A percentile compares a stretch with the other conserved stretches of the same genome.
Evolutionary conservation across 768 basidiomycete genomes (phyloP).

Genomic region (Termitomyces sp.): DNA sequence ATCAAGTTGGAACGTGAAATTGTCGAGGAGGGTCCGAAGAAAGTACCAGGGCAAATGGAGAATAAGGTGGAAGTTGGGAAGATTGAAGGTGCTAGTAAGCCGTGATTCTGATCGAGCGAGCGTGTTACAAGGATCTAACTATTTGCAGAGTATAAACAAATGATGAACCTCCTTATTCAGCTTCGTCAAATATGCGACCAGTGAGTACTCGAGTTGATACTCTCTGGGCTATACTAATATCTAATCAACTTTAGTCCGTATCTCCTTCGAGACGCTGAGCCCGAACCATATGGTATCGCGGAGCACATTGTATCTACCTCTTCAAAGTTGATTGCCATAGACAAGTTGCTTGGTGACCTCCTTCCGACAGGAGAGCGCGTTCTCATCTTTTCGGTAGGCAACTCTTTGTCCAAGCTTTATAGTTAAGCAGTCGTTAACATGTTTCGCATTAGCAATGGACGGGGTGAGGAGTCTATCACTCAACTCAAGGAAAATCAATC

Average conservation of each 20-base stretch:
- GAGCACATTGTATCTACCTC: constrained; percentile 54
- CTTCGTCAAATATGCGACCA: constrained; percentile 69
- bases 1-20: constrained; percentile 18
- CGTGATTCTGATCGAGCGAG: not conserved
- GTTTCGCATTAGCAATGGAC: constrained; percentile 52
- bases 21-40: constrained; percentile 19
- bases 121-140: not conserved
- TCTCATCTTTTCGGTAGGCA: constrained; percentile 60
- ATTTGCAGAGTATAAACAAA: constrained; percentile 40
- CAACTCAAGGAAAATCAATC: not conserved
- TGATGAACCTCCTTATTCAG: constrained; percentile 70
- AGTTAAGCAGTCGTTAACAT: not conserved
- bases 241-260: constrained; percentile 33
- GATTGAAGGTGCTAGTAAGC: constrained; percentile 22
- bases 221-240: not conserved
- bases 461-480: constrained; percentile 22
- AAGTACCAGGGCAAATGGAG: not conserved
- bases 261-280: constrained; percentile 41
- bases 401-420: not conserved
- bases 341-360: constrained; percentile 51
- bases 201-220: constrained; percentile 23
- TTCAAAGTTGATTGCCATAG: constrained; percentile 49
- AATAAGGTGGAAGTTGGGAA: constrained; percentile 24
- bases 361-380: constrained; percentile 58
- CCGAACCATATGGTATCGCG: constrained; percentile 42